Evolutionary conservation across 768 basidiomycete species (phyloP).

Genomic region (Boletus pseudo-olivaceus): DNA sequence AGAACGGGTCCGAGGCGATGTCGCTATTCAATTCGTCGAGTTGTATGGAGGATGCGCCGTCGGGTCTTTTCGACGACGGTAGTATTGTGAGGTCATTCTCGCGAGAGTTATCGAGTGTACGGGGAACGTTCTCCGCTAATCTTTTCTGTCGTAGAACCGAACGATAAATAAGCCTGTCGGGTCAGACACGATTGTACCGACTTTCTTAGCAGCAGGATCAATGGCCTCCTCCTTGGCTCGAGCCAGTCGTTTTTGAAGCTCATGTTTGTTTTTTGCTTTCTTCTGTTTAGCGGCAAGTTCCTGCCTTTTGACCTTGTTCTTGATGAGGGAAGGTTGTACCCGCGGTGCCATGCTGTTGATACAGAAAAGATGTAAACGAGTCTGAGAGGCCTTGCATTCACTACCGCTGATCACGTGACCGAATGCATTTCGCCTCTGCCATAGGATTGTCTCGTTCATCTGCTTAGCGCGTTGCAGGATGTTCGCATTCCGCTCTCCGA

Average conservation of each 20-base stretch:
- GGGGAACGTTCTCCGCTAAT: conserved; percentile 78
- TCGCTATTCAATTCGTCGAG: conserved; percentile 63
- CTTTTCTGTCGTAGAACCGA: conserved; percentile 62
- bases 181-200: conserved; percentile 32
- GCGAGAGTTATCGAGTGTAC: conserved; percentile 90
- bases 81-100: conserved; percentile 62
- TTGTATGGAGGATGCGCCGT: conserved; percentile 34
- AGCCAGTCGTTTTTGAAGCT: conserved; percentile 76
- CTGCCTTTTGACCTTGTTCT: conserved; percentile 87
- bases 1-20: conserved; percentile 72
- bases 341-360: conserved; percentile 49
- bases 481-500: conserved; percentile 22
- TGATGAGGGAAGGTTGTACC: conserved; percentile 66
- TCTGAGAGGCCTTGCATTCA: no score
- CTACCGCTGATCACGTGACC: conserved; percentile 16
- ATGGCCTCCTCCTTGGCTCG: conserved; percentile 71
- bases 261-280: conserved; percentile 74
- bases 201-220: conserved; percentile 78
- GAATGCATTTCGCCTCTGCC: not conserved
- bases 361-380: not conserved
- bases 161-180: not conserved
- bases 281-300: conserved; percentile 70
- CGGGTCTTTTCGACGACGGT: conserved; percentile 31
- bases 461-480: conserved; percentile 13
- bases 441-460: not conserved